These are phyloP conservation scores for Epichloe festucae DNA, from an alignment of 2,329 filamentous ascomycete species.

Conservation along the genomic window DNA sequence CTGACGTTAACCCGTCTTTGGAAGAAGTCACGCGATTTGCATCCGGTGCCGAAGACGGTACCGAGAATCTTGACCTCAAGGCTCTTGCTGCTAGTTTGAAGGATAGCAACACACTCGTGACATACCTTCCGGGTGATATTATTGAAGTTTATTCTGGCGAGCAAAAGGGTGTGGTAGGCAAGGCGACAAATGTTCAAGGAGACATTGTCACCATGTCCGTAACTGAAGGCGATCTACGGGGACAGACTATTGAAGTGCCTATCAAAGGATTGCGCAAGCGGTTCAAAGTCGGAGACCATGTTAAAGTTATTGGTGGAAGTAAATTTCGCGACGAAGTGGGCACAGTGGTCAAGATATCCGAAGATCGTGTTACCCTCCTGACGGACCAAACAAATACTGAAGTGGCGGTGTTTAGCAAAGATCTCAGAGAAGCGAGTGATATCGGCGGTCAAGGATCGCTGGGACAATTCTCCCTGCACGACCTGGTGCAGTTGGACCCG, in stretches of 20 bases:
- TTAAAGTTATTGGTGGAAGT: constrained; percentile 95
- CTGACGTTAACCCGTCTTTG: constrained; percentile 82
- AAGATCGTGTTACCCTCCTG: constrained; percentile 83
- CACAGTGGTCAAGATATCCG: constrained; percentile 87
- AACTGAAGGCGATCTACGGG: constrained; percentile 66
- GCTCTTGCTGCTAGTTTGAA: constrained; percentile 84
- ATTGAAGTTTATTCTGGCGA: constrained; percentile 94
- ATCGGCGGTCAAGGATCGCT: constrained; percentile 72
- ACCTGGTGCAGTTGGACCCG: constrained; percentile 86
- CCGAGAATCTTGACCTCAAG: constrained; percentile 83
- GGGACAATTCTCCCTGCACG: constrained; percentile 85
- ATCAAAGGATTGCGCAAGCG: constrained; percentile 85
- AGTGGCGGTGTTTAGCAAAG: constrained; percentile 96
- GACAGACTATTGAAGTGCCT: constrained; percentile 82
- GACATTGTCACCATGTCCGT: constrained; percentile 88
- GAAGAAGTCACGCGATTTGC: constrained; percentile 96
- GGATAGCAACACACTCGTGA: constrained; percentile 65
- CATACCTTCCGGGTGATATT: constrained; percentile 86
- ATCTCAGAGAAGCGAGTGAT: constrained; percentile 84
- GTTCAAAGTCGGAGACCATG: constrained; percentile 88
- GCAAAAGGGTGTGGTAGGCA: constrained; percentile 81
- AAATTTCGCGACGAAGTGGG: constrained; percentile 91
- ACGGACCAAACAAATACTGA: constrained; percentile 89
- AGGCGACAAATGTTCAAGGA: constrained; percentile 70
- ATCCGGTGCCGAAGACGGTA: constrained; percentile 77